phyloP scores from a whole-genome alignment of 1,284 basidiomycete species.

The Microbotryum violaceum region DNA sequence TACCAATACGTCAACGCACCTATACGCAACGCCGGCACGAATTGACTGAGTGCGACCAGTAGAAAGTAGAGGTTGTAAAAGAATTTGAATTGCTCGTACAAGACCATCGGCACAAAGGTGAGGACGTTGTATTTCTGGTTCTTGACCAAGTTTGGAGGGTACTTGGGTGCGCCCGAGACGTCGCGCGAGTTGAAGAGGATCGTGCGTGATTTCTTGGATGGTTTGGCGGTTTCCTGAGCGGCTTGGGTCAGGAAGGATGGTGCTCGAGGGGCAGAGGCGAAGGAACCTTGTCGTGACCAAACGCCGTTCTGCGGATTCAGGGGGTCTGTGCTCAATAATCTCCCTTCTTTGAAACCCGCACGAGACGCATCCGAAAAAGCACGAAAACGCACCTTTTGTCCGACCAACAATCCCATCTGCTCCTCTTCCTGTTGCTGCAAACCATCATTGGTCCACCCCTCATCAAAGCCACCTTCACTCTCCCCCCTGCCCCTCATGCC shows the following conservation, averaged over 20 bases:
- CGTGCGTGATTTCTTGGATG: constrained; percentile 13
- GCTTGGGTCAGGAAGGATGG: constrained; percentile 5
- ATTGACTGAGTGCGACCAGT: constrained; percentile 90
- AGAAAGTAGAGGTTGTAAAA: constrained; percentile 99
- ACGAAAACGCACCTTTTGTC: constrained; percentile 8
- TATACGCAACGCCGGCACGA: constrained; percentile 91
- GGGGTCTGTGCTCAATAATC: neutral
- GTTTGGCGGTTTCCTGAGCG: neutral
- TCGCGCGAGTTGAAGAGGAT: constrained; percentile 13
- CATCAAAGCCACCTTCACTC: constrained; percentile 27
- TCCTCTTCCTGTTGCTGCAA: constrained; percentile 24
- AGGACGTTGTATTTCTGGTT: constrained; percentile 97
- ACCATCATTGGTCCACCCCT: constrained; percentile 18
- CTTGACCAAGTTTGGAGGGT: constrained; percentile 71
- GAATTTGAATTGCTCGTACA: constrained; percentile 99
- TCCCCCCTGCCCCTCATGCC: constrained; percentile 20
- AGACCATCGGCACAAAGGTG: constrained; percentile 89
- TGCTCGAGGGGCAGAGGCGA: neutral
- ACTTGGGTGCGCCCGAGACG: neutral
- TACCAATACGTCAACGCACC: constrained; percentile 48
- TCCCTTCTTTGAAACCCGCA: neutral
- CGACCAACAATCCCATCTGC: constrained; percentile 10
- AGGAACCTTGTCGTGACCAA: neutral
- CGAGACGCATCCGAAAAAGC: neutral
- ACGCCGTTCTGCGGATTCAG: too few species aligned